Conservation (phyloP, 2,329 filamentous ascomycete genomes). For the Dactylellina sp. region DNA sequence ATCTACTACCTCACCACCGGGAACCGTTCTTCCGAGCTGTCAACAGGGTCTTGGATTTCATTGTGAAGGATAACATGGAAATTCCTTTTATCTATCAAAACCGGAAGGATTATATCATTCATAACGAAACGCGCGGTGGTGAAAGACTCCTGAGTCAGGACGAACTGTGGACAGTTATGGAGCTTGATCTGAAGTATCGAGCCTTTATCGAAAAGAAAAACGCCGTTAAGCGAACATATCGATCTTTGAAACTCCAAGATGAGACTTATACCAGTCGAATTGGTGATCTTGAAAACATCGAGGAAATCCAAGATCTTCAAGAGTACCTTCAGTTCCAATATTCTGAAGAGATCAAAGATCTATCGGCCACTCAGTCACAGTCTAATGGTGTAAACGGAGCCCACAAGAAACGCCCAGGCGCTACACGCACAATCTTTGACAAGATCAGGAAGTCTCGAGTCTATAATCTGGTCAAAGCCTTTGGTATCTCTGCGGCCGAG, state of each 20-base stretch:
- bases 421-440: conserved; percentile 82
- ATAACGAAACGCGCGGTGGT: conserved; percentile 73
- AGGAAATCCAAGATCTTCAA: conserved; percentile 95
- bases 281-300: conserved; percentile 82
- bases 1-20: conserved; percentile 75
- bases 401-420: conserved; percentile 79
- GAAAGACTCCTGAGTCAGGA: conserved; percentile 91
- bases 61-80: conserved; percentile 93
- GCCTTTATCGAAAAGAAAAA: conserved; percentile 93
- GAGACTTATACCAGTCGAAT: conserved; percentile 83
- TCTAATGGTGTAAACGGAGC: conserved; percentile 70
- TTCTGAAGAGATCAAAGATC: conserved; percentile 81
- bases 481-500: conserved; percentile 88
- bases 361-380: conserved; percentile 69
- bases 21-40: conserved; percentile 88
- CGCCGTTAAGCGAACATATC: conserved; percentile 80
- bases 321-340: conserved; percentile 98
- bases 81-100: conserved; percentile 98
- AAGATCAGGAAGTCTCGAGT: conserved; percentile 83
- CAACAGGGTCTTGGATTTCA: conserved; percentile 91
- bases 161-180: conserved; percentile 93
- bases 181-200: conserved; percentile 93
- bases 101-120: conserved; percentile 95
- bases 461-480: conserved; percentile 84
- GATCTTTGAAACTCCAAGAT: conserved; percentile 78